Evolutionary conservation across 2,329 filamentous ascomycete genomes (phyloP), one percentile per base, ranked within the genome.

Genomic region (Pseudogymnoascus destructans): DNA sequence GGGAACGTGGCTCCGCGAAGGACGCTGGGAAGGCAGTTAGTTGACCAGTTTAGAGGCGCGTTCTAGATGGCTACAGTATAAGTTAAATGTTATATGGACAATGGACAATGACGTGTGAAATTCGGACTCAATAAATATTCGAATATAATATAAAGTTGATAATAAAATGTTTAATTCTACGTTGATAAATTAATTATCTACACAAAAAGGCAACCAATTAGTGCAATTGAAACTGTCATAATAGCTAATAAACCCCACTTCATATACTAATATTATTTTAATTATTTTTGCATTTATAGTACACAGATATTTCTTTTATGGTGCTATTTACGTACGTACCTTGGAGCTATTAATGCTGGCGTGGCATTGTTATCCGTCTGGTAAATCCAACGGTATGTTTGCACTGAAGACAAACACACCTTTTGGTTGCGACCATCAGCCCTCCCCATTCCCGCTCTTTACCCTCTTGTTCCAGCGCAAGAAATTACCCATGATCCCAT

Each of bases 1-100:
- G 73, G 70, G 1, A 77, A 77, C 57, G 72, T 71, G 1, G 77
- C 77, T 57, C 73, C 79, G 58, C 73, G 81, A 61, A 76, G 83
- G 63, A 79, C 80, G 0, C 74, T 84, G 70, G 79, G 79, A 2
- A 78, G 82, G 65, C 80, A 84, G 68, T 75, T 84, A 40, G 70
- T 84, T 60, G 80, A 84, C 64, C 79, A 84, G 67, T 80, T 85
- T 59, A 70, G 75, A 61, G 76, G 74, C 15, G 72, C 76, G 7
- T 74, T 78, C 42, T 68, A 55, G 33, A 49, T 27, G 7, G 8
- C 23, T 19, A n/a, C 15, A 52, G 46, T 52, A 17, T 2, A 3
- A 3, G 6, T 17, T 5, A 17, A 30, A 13, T 17, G 5, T 17
- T 52, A 11, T 1, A 27, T 8, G 17, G 15, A 4, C 10, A 30